Base-by-base conservation (phyloP, 2,329 filamentous ascomycete genomes). In the Septoria petroselini region DNA sequence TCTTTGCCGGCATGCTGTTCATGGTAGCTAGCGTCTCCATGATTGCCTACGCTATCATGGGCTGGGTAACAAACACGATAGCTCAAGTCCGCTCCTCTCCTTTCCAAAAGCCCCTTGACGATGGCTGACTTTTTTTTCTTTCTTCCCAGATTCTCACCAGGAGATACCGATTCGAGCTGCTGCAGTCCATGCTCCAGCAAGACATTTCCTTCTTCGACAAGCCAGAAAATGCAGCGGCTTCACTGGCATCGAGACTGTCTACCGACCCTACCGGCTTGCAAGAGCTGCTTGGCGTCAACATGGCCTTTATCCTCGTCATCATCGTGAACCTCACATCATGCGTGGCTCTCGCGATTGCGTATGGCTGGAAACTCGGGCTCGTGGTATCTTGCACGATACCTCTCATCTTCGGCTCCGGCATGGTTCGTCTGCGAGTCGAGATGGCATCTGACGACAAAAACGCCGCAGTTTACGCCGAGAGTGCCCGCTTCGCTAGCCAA, bases 161-260 rank as follows among this genome's bases (percentile, higher is more conserved):
- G 9, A 27, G 9, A 9, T 27, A 27, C 23, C 23, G 23, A 5
- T 27, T 27, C 5, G 23, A 27, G 23, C 5, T 27, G 23, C 23
- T 27, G 5, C 9, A 5, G 5, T 27, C 23, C 5, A 5, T 27
- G 5, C 23, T 27, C 31, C 18, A 34, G 53, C 90, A 95, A 69
- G 91, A 96, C 55, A 27, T 27, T 9, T 27, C 23, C 23, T 96
- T 90, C 68, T 96, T 95, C 47, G 91, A 96, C 68, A 78, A 76
- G 41, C 67, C 71, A 6, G 68, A 67, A 2, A 69, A 71, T 35
- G 70, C 68, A 7, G 64, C 71, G 9, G 69, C 71, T n/a, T 64
- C 67, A 0, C 60, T 75, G 7, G 68, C 74, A 57, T 67, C 69
- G 4, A 70, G 66, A 52, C 61, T 75, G 21, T 71, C 68, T 49